Base-by-base conservation (phyloP, 495 filamentous ascomycete species). In the Pyrenula massariospora region DNA sequence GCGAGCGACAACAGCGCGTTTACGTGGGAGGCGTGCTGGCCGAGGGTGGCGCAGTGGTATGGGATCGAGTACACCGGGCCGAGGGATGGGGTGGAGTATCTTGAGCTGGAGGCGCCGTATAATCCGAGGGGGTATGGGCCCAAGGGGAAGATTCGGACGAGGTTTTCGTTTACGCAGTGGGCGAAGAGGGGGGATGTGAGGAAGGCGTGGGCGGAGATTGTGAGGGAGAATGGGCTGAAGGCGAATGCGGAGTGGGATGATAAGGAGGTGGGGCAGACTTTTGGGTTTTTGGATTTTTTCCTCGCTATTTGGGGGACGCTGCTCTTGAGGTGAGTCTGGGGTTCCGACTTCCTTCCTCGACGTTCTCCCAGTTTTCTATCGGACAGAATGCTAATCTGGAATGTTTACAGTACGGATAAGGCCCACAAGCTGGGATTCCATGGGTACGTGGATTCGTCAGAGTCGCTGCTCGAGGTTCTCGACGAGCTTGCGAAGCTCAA, bases 21-120 rank as follows among this genome's bases (percentile, higher is more conserved):
- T 42, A 69, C 67, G 2, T 76, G 72, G 68, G 70, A 68, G 5
- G 56, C 65, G 19, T 65, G 76, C 56, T 80, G 75, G 74, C 71
- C 71, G 10, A 63, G 65, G 56, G 58, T 80, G 22, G 73, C 73
- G 10, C 54, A 56, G 24, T 76, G 72, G 68, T 78, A 73, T 64
- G 65, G 69, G 1, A 60, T 73, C 10, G 58, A 65, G 22, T 68
- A 56, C 60, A 58, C 47, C 0, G 55, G 54, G 12, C 67, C 68
- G 15, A 57, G 21, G n/a, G 65, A 69, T n/a, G 59, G 60, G 25
- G 22, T 48, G 1, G 57, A 59, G 54, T 70, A 69, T 53, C n/a
- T 59, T 24, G 55, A 52, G 0, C 31, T 69, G n/a, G 56, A 25
- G 25, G 59, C 55, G 11, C 50, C 54, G 20, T 57, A 49, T 2